Conservation (phyloP, 2,329 filamentous ascomycete genomes). For the Penicillium sp. region DNA sequence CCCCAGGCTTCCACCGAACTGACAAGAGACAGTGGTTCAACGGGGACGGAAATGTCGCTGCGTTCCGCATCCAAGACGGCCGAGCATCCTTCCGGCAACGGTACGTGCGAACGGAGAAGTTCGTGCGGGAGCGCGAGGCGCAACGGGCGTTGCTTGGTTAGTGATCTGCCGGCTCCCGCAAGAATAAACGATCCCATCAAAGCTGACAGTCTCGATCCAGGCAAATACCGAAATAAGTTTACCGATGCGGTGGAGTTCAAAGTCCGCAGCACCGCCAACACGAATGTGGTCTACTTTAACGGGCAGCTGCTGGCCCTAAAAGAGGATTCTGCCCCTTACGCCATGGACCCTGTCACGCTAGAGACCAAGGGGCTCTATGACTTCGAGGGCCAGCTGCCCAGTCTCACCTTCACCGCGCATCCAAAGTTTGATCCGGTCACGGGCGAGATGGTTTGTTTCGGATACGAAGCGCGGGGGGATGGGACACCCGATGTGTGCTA, state of each 20-base stretch:
- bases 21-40: conserved; percentile 36
- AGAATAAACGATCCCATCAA: no score
- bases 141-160: conserved; percentile 33
- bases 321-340: conserved; percentile 56
- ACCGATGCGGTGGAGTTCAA: conserved; percentile 10
- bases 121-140: conserved; percentile 41
- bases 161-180: neutral
- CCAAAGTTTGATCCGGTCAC: conserved; percentile 57
- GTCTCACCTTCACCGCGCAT: conserved; percentile 55
- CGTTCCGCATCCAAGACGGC: conserved; percentile 41
- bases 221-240: conserved; percentile 44
- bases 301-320: conserved; percentile 53
- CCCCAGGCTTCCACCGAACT: neutral
- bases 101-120: conserved; percentile 48
- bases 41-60: conserved; percentile 45
- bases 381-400: conserved; percentile 52
- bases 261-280: conserved; percentile 51
- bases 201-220: conserved; percentile 10
- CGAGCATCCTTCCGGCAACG: conserved; percentile 37
- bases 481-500: conserved; percentile 44
- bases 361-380: conserved; percentile 54
- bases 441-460: conserved; percentile 57
- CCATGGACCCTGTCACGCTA: conserved; percentile 52
- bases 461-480: conserved; percentile 49
- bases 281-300: conserved; percentile 62